These are phyloP conservation scores for Thamnidium elegans DNA, from an alignment of 192 early-diverging fungal genomes.

Conservation along the genomic window DNA sequence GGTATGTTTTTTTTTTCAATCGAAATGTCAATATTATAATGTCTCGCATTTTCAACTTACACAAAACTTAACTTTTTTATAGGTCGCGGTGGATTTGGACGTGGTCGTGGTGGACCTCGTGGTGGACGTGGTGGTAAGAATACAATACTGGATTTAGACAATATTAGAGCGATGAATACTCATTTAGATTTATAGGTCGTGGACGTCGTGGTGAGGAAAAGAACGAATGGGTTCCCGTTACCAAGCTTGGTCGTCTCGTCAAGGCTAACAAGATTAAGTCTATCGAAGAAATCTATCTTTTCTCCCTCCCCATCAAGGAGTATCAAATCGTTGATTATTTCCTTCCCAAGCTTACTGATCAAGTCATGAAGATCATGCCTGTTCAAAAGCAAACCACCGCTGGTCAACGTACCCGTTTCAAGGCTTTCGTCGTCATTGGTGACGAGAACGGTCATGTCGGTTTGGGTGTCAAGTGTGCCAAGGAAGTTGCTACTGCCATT, in stretches of 20 bases:
- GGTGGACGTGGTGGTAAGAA: conserved; percentile 63
- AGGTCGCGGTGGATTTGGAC: conserved; percentile 81
- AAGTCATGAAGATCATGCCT: conserved; percentile 99
- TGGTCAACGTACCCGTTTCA: conserved; percentile 99
- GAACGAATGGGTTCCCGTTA: conserved; percentile 89
- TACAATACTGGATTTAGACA: conserved; percentile 25
- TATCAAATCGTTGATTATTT: conserved; percentile 98
- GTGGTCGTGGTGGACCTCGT: conserved; percentile 73
- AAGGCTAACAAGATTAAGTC: conserved; percentile 96
- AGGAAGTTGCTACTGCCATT: conserved; percentile 98
- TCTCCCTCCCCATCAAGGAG: conserved; percentile 99
- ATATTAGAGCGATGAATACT: neutral
- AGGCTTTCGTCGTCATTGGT: conserved; percentile 99
- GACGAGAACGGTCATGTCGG: conserved; percentile 97
- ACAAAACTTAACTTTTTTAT: conserved; percentile 2
- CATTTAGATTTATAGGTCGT: conserved; percentile 36
- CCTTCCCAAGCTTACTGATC: conserved; percentile 95
- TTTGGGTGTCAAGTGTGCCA: conserved; percentile 99
- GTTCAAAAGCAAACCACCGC: conserved; percentile 99
- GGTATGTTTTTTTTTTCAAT: conserved; percentile 32
- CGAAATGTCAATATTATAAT: conserved; percentile 2
- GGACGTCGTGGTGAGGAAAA: conserved; percentile 85
- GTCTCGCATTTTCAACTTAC: neutral
- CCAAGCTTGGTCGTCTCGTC: conserved; percentile 98
- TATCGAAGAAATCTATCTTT: conserved; percentile 97